Conservation (phyloP, 106 monocot genomes). For the Gastrodia elata region DNA sequence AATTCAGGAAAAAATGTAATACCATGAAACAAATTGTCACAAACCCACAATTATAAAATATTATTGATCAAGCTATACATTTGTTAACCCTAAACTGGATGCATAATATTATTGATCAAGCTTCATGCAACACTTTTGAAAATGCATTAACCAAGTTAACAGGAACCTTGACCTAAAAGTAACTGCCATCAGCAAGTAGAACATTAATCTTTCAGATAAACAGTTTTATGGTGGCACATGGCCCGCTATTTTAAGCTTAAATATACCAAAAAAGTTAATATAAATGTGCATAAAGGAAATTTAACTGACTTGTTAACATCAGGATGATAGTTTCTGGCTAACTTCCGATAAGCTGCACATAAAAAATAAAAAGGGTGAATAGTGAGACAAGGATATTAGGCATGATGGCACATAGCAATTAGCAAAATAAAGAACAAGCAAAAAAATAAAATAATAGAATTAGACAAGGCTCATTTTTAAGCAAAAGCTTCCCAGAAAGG, state of each 20-base stretch:
- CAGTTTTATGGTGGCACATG: not conserved
- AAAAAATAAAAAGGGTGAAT: not conserved
- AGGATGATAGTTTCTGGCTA: constrained; percentile 47
- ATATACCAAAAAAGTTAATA: too few relatives aligned
- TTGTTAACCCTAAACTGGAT: not conserved
- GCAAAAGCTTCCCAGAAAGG: not conserved
- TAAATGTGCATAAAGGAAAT: not conserved
- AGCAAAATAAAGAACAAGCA: not conserved
- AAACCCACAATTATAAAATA: not conserved
- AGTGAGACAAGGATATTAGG: not conserved
- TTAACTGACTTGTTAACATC: constrained; percentile 42
- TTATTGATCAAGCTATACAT: not conserved
- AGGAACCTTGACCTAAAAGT: not conserved
- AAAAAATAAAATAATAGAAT: not conserved
- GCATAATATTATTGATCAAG: not conserved
- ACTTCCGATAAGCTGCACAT: constrained; percentile 37
- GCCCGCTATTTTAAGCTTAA: not conserved
- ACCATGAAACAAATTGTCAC: not conserved
- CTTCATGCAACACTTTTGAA: not conserved
- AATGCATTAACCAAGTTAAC: not conserved
- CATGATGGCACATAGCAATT: not conserved
- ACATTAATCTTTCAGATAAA: not conserved
- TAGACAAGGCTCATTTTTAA: not conserved
- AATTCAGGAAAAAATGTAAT: too few relatives aligned
- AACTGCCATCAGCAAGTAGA: not conserved